A percentile compares a stretch with the other conserved stretches of the same genome.
Conservation (phyloP, 129 eudicot genomes). For the Logfia minima region DNA sequence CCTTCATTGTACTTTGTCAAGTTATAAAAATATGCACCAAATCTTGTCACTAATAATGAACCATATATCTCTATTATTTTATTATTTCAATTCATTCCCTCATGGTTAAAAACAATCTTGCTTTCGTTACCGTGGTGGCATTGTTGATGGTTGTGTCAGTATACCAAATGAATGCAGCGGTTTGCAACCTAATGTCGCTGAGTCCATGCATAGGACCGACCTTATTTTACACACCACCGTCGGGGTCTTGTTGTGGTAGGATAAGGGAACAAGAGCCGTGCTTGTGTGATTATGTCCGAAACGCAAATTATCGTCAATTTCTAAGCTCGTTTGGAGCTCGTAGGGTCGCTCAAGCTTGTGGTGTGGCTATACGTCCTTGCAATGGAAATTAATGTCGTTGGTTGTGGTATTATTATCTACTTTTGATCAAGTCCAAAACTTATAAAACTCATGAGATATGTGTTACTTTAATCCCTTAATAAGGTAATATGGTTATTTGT, state of each 20-base stretch:
- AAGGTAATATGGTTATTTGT: not conserved
- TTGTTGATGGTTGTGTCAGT: constrained; percentile 3
- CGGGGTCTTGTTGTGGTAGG: constrained; percentile 36
- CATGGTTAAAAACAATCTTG: constrained; percentile 29
- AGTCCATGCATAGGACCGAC: constrained; percentile 36
- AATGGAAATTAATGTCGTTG: constrained; percentile 4
- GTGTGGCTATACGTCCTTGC: constrained; percentile 28
- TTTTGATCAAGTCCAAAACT: not conserved
- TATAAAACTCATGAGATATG: not conserved
- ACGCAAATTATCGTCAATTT: constrained; percentile 16
- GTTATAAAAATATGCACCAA: constrained; percentile 14
- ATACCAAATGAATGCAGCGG: constrained; percentile 13
- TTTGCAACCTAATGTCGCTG: constrained; percentile 26
- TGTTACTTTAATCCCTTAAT: not conserved
- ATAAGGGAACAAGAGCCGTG: constrained; percentile 34
- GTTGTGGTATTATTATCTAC: not conserved
- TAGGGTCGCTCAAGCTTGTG: constrained; percentile 32
- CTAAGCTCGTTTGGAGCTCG: constrained; percentile 34
- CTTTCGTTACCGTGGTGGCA: constrained; percentile 7
- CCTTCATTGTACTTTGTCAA: constrained; percentile 25
- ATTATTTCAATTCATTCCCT: not conserved
- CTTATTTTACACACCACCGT: constrained; percentile 34
- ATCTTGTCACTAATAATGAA: not conserved
- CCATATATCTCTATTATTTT: not conserved
- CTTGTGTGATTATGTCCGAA: constrained; percentile 22